A percentile compares a stretch with the other conserved stretches of the same genome.
Evolutionary conservation across 164 flowering plant genomes (phyloP).

Genomic region (Echeveria elegans): DNA sequence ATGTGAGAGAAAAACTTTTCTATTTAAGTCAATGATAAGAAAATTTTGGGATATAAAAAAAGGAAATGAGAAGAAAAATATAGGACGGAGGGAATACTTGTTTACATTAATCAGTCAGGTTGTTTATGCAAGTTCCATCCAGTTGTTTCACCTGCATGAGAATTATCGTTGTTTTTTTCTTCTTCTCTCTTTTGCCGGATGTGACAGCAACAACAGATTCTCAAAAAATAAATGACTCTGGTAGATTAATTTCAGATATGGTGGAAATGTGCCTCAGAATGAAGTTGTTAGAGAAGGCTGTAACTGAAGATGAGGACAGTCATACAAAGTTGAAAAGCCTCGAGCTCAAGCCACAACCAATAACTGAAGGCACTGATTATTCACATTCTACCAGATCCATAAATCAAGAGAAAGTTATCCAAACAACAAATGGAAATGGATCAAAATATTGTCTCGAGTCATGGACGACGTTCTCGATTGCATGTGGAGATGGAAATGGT

Average conservation of each 20-base stretch:
- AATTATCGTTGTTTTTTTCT: too few species aligned
- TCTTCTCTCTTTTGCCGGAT: neutral
- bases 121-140: too few species aligned
- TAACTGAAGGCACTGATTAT: conserved; percentile 25
- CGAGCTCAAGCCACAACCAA: conserved; percentile 20
- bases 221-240: conserved; percentile 7
- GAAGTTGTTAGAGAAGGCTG: conserved; percentile 45
- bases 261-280: conserved; percentile 42
- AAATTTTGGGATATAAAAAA: too few species aligned
- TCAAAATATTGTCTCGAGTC: conserved; percentile 13
- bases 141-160: neutral
- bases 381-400: conserved; percentile 18
- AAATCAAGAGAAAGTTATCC: conserved; percentile 11
- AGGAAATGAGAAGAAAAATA: too few species aligned
- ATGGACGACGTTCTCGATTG: conserved; percentile 22
- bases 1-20: too few species aligned
- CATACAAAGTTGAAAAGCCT: conserved; percentile 19
- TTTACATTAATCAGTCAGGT: too few species aligned
- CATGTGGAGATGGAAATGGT: conserved; percentile 21
- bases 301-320: conserved; percentile 32
- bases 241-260: conserved; percentile 40
- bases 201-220: conserved; percentile 10
- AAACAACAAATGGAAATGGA: conserved; percentile 11
- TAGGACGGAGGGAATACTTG: too few species aligned
- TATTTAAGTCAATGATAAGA: too few species aligned